These are phyloP conservation scores for Rhazya stricta DNA, from an alignment of 257 asterid genomes.

Conservation along the genomic window DNA sequence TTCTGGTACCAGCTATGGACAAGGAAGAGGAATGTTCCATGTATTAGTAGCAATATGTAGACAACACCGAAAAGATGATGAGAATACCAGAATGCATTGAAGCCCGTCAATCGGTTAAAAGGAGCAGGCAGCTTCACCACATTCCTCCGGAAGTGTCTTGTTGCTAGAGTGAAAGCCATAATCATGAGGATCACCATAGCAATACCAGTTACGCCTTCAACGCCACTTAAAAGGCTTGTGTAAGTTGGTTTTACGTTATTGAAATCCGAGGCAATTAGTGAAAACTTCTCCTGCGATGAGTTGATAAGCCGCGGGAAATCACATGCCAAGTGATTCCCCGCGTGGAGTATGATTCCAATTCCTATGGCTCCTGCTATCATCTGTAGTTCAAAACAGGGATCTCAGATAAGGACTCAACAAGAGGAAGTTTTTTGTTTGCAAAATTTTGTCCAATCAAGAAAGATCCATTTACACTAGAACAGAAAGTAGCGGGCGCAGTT, in stretches of 20 bases:
- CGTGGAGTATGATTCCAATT: constrained; percentile 53
- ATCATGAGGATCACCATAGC: constrained; percentile 61
- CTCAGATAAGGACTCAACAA: background rate
- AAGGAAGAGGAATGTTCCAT: constrained; percentile 64
- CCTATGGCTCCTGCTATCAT: constrained; percentile 66
- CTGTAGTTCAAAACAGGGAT: constrained; percentile 23
- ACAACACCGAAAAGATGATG: constrained; percentile 87
- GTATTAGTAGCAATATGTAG: constrained; percentile 60
- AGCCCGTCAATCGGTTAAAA: constrained; percentile 65
- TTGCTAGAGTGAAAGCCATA: constrained; percentile 66
- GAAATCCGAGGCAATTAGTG: constrained; percentile 59
- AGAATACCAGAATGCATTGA: constrained; percentile 94
- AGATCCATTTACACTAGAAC: background rate
- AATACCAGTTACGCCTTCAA: constrained; percentile 60
- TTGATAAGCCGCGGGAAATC: constrained; percentile 65
- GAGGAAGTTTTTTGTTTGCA: no score
- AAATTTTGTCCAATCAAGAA: background rate
- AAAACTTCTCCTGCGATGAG: constrained; percentile 59
- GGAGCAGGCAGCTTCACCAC: constrained; percentile 65
- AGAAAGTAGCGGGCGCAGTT: no score
- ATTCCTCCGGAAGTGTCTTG: constrained; percentile 58
- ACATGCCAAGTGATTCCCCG: constrained; percentile 63
- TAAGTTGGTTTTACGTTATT: constrained; percentile 52
- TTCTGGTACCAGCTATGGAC: constrained; percentile 73
- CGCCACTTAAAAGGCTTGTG: constrained; percentile 36